Base-by-base conservation (phyloP, 2,329 filamentous ascomycete species). In the Chaetomiaceae sp. region DNA sequence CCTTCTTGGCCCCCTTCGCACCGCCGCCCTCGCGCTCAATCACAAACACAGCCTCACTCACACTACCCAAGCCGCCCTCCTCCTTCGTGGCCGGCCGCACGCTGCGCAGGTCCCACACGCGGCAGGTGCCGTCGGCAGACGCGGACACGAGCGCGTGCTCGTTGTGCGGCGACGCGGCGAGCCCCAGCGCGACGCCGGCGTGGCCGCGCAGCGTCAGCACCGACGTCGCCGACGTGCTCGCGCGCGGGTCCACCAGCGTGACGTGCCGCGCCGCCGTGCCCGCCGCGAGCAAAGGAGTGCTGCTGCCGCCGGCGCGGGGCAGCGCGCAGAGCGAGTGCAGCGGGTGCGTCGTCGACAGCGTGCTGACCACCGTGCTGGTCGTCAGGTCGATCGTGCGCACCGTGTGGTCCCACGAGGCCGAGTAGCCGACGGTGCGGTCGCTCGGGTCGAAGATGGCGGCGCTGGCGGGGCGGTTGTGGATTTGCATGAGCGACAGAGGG, bases 151-250 rank as follows among this genome's bases (percentile, higher is more conserved):
- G 75, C n/a, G 85, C 81, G 68, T 90, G 88, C 52, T 83, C 80
- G 60, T 84, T 90, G 33, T 79, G 76, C 6, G 77, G 81, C 32
- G 69, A 72, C 9, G 70, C 62, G 14, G 65, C 64, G 26, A 82
- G 58, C 7, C 69, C 70, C 2, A 72, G 70, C 15, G 83, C 73
- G 69, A 78, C 78, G 69, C 95, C 95, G 49, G 81, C 81, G 69
- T 97, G 91, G 1, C 91, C 91, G 27, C 88, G 79, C 17, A 96
- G 78, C n/a, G 88, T 95, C 81, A 96, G 87, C 33, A 88, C 87
- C 10, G 84, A 81, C 19, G 91, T 86, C 1, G 82, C 78, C 1
- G 81, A 78, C 3, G 88, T 85, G 3, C 83, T 85, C 24, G 80
- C 84, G 43, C 93, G 81, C 3, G 91, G 91, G 65, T 98, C 93